Base-by-base conservation (phyloP, 2,329 filamentous ascomycete genomes). In the Aspergillus sp. region DNA sequence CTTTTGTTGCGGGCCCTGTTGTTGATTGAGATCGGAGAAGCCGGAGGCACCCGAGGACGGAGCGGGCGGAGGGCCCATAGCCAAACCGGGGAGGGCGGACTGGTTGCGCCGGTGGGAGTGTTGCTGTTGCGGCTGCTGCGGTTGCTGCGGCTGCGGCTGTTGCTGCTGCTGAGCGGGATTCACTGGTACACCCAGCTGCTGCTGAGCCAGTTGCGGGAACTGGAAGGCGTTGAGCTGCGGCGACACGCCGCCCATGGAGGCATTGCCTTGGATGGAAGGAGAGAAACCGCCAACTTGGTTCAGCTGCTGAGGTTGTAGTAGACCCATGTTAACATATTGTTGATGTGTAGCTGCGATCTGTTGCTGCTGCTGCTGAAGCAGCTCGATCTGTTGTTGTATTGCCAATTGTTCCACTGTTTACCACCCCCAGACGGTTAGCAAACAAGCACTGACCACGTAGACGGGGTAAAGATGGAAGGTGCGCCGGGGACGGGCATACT, bases 241-340 rank as follows among this genome's bases (percentile, higher is more conserved):
- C 48, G 83, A 80, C 60, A 93, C 78, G 62, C 86, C 88, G 58
- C 82, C 75, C 78, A 95, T 85, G 43, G 61, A 63, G 42, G 64
- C 65, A 67, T 83, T 81, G 50, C 81, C 80, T 72, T 91, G 89
- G 69, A 90, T 74, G 12, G 58, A 56, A 62, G 83, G 84, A 73
- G 84, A 85, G 75, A 87, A 93, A 52, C 76, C 76, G 60, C 78
- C 79, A 56, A 81, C 82, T 52, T 82, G 80, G 57, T 81, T 82
- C 49, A 96, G 76, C 72, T 96, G 91, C 61, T 86, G 85, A 45
- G 87, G 85, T 57, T 86, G 85, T 61, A 97, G 83, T 79, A 97
- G 89, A 68, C 88, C 88, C 86, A 96, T 90, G 69, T 93, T 95
- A 62, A 95, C 85, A 75, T 95, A 96, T 73, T 97, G 91, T 72